Evolutionary conservation across 176 grass and related monocot species (phyloP).

Genomic region (Carex scoparia): DNA sequence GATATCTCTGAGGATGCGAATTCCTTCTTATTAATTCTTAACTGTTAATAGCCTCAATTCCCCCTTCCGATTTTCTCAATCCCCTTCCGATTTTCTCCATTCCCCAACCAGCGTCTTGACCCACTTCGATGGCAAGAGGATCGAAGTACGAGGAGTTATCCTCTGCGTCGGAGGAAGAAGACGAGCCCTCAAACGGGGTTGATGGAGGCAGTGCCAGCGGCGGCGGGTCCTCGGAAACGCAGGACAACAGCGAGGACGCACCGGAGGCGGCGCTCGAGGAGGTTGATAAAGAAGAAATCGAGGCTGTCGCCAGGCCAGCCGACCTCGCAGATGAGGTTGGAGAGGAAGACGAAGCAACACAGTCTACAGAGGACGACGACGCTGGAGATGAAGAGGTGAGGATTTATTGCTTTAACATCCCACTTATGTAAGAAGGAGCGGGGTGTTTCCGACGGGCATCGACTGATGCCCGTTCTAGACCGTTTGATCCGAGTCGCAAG

Average conservation of each 20-base stretch:
- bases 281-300: conserved; percentile 69
- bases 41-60: neutral
- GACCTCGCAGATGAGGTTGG: conserved; percentile 28
- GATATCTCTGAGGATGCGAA: too few relatives aligned
- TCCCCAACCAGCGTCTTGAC: neutral
- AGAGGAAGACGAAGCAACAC: conserved; percentile 26
- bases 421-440: neutral
- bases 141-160: conserved; percentile 52
- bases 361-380: conserved; percentile 65
- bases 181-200: conserved; percentile 34
- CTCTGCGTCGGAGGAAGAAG: conserved; percentile 54
- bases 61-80: neutral
- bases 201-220: conserved; percentile 22
- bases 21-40: neutral
- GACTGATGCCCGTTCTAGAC: too few relatives aligned
- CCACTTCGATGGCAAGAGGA: conserved; percentile 41
- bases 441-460: too few relatives aligned
- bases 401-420: neutral
- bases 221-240: conserved; percentile 31
- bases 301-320: conserved; percentile 44
- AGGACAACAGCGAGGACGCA: conserved; percentile 12
- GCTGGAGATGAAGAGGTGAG: conserved; percentile 38
- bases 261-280: conserved; percentile 30
- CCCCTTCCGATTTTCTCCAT: conserved; percentile 23
- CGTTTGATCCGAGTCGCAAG: too few relatives aligned